phyloP scores from a whole-genome alignment of 352 stramenopile genomes.

The Phytophthora idaei region DNA sequence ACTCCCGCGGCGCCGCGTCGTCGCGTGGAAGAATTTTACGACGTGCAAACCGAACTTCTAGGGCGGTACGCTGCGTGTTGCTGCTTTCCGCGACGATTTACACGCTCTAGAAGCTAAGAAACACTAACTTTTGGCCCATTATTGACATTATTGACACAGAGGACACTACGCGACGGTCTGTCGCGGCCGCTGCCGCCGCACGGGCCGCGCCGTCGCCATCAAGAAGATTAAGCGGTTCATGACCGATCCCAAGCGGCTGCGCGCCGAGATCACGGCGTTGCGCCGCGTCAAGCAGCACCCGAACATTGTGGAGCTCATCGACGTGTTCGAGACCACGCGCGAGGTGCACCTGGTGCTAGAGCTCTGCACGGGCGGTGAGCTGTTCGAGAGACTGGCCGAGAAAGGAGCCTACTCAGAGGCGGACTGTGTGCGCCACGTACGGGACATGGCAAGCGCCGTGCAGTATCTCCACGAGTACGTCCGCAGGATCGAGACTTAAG shows the following conservation, averaged over 20 bases:
- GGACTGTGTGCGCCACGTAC: conserved; percentile 76
- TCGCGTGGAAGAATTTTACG: conserved; percentile 63
- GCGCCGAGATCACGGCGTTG: conserved; percentile 68
- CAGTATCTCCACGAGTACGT: conserved; percentile 75
- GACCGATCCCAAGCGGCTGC: conserved; percentile 70
- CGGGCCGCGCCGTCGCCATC: conserved; percentile 62
- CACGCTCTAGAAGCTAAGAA: conserved; percentile 1
- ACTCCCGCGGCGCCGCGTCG: conserved; percentile 29
- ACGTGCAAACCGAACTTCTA: conserved; percentile 53
- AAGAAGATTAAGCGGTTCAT: conserved; percentile 88
- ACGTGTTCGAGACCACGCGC: conserved; percentile 80
- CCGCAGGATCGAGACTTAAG: background rate
- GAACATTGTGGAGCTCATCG: conserved; percentile 81
- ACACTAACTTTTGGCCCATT: background rate
- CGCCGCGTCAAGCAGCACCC: conserved; percentile 62
- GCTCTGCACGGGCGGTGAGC: conserved; percentile 80
- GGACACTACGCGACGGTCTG: conserved; percentile 77
- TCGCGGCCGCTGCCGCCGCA: conserved; percentile 57
- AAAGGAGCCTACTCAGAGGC: conserved; percentile 85
- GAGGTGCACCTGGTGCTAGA: conserved; percentile 85
- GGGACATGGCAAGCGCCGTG: conserved; percentile 70
- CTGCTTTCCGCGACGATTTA: background rate
- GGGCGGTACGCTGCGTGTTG: conserved; percentile 40
- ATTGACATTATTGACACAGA: conserved; percentile 25
- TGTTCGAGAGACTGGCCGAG: conserved; percentile 82